Evolutionary conservation across 129 eudicot genomes (phyloP).

Genomic region (Deinandra increscens): DNA sequence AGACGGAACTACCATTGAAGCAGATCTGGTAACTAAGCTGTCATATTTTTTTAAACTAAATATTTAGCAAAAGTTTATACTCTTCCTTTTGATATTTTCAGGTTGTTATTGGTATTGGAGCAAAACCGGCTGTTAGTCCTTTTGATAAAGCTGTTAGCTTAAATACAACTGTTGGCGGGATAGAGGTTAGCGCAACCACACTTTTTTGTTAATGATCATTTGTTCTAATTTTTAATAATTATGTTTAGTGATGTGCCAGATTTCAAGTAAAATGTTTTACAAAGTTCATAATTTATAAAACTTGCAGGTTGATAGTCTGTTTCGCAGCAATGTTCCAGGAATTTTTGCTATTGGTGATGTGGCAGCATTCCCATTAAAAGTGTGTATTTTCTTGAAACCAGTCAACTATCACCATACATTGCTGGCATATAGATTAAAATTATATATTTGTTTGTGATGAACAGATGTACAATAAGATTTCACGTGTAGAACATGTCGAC

Average conservation of each 20-base stretch:
- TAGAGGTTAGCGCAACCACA: constrained; percentile 54
- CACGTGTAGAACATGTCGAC: constrained; percentile 97
- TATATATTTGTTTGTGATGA: neutral
- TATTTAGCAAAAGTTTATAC: constrained; percentile 1
- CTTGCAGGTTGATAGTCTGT: constrained; percentile 86
- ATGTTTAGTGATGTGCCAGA: neutral
- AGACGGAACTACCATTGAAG: constrained; percentile 80
- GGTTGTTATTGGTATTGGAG: constrained; percentile 96
- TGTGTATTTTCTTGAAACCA: constrained; percentile 26
- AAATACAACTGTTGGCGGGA: constrained; percentile 74
- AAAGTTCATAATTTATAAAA: neutral
- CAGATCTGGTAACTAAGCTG: constrained; percentile 64
- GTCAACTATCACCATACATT: constrained; percentile 6
- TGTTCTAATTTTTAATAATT: neutral
- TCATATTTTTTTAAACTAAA: neutral
- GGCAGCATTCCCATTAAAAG: constrained; percentile 96
- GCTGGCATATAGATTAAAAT: neutral
- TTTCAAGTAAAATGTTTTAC: neutral
- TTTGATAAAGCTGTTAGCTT: constrained; percentile 68
- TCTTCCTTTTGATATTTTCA: constrained; percentile 28
- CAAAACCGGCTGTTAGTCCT: constrained; percentile 80
- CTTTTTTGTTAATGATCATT: neutral
- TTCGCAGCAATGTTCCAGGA: constrained; percentile 80
- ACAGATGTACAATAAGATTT: constrained; percentile 80
- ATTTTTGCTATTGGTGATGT: constrained; percentile 97